phyloP scores from a whole-genome alignment of 306 rosid species.

The Medicago lupulina region DNA sequence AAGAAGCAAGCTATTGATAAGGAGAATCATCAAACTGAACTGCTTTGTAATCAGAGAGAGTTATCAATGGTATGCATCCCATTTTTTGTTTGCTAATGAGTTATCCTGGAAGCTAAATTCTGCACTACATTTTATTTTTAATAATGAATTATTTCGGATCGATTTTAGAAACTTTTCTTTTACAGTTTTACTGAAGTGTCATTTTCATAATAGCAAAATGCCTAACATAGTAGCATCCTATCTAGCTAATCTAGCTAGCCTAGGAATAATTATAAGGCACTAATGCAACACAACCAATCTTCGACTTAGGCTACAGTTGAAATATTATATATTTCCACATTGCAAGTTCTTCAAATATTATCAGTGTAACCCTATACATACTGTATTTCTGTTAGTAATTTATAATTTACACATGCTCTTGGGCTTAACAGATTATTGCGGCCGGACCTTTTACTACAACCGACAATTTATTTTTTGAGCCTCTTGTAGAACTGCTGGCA shows the following conservation, averaged over 20 bases:
- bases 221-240: slow-evolving; percentile 26
- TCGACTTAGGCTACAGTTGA: neutral
- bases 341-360: slow-evolving; percentile 10
- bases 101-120: slow-evolving; percentile 17
- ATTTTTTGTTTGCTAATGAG: slow-evolving; percentile 26
- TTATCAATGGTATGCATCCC: slow-evolving; percentile 65
- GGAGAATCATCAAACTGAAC: slow-evolving; percentile 53
- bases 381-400: slow-evolving; percentile 27
- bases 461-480: slow-evolving; percentile 90
- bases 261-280: slow-evolving; percentile 9
- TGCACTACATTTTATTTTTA: slow-evolving; percentile 14
- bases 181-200: slow-evolving; percentile 12
- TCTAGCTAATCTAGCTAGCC: slow-evolving; percentile 30
- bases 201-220: neutral
- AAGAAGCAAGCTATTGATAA: slow-evolving; percentile 78
- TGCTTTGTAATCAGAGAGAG: slow-evolving; percentile 55
- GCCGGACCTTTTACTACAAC: slow-evolving; percentile 92
- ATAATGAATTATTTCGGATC: slow-evolving; percentile 3
- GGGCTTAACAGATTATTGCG: slow-evolving; percentile 76
- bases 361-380: slow-evolving; percentile 4
- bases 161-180: slow-evolving; percentile 16
- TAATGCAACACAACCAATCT: slow-evolving; percentile 3
- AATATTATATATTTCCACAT: slow-evolving; percentile 16
- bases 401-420: slow-evolving; percentile 22
- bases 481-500: slow-evolving; percentile 77